These are phyloP conservation scores for Tausonia pullulans DNA, from an alignment of 1,284 basidiomycete genomes.

Conservation along the genomic window DNA sequence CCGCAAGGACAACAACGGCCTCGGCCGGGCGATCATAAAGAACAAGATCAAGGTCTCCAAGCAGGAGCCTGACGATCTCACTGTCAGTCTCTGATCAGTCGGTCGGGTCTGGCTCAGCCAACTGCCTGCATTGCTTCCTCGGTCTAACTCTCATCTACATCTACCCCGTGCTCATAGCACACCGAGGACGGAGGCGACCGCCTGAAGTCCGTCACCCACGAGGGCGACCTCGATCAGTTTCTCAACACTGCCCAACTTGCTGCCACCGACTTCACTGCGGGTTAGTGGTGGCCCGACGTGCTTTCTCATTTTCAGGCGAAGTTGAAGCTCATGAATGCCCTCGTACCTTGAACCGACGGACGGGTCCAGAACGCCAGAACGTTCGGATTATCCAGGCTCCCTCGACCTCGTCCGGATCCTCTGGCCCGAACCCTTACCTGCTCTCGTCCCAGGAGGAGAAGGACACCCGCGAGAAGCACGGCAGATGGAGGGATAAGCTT, in stretches of 20 bases:
- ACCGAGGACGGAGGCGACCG: slow-evolving; percentile 63
- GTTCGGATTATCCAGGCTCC: slow-evolving; percentile 74
- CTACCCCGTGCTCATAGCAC: slow-evolving; percentile 43
- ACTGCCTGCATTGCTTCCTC: not conserved
- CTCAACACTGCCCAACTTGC: slow-evolving; percentile 89
- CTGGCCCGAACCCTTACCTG: slow-evolving; percentile 69
- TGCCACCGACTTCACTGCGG: slow-evolving; percentile 93
- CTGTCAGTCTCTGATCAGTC: slow-evolving; percentile 42
- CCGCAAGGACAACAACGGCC: slow-evolving; percentile 41
- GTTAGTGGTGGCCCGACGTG: slow-evolving; percentile 39
- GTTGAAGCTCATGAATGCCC: not conserved
- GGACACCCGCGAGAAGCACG: slow-evolving; percentile 58
- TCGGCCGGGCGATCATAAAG: slow-evolving; percentile 78
- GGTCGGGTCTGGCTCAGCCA: not conserved
- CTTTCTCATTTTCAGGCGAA: not conserved
- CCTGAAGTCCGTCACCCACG: slow-evolving; percentile 88
- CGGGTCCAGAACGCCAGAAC: slow-evolving; percentile 65
- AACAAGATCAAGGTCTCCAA: slow-evolving; percentile 63
- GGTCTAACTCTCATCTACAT: not conserved
- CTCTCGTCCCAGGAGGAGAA: slow-evolving; percentile 74
- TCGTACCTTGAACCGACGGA: not conserved
- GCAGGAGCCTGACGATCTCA: slow-evolving; percentile 50
- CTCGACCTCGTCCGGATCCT: slow-evolving; percentile 28
- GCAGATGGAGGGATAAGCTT: slow-evolving; percentile 57
- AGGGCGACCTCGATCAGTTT: slow-evolving; percentile 92